Evolutionary conservation across 2,329 filamentous ascomycete species (phyloP).

Genomic region (Nemania sp.): DNA sequence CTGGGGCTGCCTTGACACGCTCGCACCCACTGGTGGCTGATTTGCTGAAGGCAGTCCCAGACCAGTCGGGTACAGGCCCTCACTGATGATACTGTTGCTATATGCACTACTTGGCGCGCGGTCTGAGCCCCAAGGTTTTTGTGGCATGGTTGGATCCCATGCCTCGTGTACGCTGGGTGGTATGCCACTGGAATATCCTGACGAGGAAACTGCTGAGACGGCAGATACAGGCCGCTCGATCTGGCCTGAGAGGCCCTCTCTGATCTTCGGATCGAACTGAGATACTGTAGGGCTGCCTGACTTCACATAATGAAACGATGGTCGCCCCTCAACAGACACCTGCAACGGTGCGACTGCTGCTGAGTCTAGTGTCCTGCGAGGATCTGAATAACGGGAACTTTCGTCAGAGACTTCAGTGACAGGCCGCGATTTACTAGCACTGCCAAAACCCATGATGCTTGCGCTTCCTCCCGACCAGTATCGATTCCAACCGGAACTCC

Average conservation of each 20-base stretch:
- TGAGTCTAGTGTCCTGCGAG: constrained; percentile 66
- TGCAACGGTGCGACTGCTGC: constrained; percentile 71
- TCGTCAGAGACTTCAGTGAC: constrained; percentile 59
- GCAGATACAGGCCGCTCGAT: constrained; percentile 63
- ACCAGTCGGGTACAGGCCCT: constrained; percentile 48
- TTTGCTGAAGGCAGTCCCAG: constrained; percentile 41
- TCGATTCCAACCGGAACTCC: constrained; percentile 76
- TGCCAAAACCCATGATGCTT: constrained; percentile 64
- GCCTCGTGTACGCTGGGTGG: constrained; percentile 65
- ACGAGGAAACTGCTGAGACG: constrained; percentile 54
- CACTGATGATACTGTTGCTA: constrained; percentile 42
- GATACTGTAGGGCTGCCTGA: constrained; percentile 72
- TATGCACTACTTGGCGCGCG: constrained; percentile 60
- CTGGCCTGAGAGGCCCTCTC: constrained; percentile 63
- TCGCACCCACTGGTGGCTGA: constrained; percentile 37
- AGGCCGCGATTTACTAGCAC: constrained; percentile 47
- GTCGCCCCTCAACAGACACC: constrained; percentile 59
- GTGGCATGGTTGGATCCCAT: constrained; percentile 55
- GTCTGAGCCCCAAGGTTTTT: constrained; percentile 54
- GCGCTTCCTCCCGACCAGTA: constrained; percentile 78
- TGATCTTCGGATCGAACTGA: constrained; percentile 57
- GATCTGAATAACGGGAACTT: constrained; percentile 61
- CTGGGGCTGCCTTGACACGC: constrained; percentile 55
- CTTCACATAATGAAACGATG: constrained; percentile 67
- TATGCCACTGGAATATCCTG: constrained; percentile 67